These are phyloP conservation scores for Circinella minor DNA, from an alignment of 371 early-diverging fungal genomes.

Conservation along the genomic window DNA sequence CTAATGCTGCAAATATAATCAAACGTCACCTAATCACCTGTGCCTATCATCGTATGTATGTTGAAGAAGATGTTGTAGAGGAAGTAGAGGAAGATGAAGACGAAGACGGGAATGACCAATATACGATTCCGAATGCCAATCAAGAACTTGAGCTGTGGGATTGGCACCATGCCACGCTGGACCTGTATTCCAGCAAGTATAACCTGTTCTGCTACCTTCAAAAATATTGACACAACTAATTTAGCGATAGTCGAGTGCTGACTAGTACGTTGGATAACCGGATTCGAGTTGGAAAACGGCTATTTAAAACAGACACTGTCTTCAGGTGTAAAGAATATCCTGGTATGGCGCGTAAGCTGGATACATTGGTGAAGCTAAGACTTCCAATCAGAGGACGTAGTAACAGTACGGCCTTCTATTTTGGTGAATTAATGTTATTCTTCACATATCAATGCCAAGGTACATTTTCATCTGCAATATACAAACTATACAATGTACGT, in stretches of 20 bases:
- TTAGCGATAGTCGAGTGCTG: background rate
- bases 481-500: no score
- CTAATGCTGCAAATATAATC: background rate
- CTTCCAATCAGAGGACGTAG: background rate
- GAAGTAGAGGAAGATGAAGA: background rate
- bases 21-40: background rate
- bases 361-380: background rate
- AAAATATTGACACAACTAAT: background rate
- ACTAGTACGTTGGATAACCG: background rate
- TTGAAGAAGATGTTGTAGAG: background rate
- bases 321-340: background rate
- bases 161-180: background rate
- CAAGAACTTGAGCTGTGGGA: background rate
- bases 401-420: background rate
- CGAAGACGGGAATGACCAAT: background rate
- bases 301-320: background rate
- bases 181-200: background rate
- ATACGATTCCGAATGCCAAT: background rate
- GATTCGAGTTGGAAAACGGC: background rate
- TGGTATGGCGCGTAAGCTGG: background rate
- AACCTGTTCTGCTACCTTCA: background rate
- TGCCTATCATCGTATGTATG: background rate
- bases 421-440: background rate
- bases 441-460: background rate
- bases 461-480: background rate